Evolutionary conservation across 1,139 yeast species (phyloP).

Genomic region (Eremothecium coryli): DNA sequence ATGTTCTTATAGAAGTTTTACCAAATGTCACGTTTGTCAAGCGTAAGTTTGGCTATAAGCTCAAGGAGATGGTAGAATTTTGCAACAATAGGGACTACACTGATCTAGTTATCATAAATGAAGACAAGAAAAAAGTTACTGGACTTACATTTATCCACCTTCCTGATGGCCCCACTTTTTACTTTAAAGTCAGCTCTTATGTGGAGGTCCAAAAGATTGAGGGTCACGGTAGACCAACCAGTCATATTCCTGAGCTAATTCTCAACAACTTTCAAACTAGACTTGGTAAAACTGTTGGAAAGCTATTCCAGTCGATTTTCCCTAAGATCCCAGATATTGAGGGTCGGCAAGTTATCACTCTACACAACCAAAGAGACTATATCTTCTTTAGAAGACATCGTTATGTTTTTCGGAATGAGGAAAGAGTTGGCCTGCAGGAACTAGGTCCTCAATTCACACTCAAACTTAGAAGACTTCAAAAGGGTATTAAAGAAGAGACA

Average conservation of each 20-base stretch:
- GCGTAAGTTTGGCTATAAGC: constrained; percentile 71
- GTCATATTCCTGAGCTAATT: constrained; percentile 83
- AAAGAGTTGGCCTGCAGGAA: constrained; percentile 89
- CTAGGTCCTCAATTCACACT: constrained; percentile 94
- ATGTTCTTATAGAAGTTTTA: constrained; percentile 68
- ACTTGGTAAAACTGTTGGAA: constrained; percentile 85
- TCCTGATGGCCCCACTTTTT: constrained; percentile 92
- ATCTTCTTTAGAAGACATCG: constrained; percentile 93
- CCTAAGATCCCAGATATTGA: constrained; percentile 89
- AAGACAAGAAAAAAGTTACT: constrained; percentile 83
- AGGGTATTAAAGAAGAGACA: constrained; percentile 81
- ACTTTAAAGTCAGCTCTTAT: constrained; percentile 76
- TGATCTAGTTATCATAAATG: constrained; percentile 80
- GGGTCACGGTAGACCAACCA: constrained; percentile 88
- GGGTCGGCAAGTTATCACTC: constrained; percentile 90
- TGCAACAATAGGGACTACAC: constrained; percentile 80
- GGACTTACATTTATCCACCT: constrained; percentile 89
- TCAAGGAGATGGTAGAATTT: constrained; percentile 77
- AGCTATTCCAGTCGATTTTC: constrained; percentile 81
- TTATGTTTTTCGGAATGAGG: constrained; percentile 80
- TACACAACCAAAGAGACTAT: constrained; percentile 93
- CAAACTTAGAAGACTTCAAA: constrained; percentile 77
- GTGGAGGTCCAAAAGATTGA: constrained; percentile 63
- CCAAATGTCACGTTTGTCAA: constrained; percentile 84
- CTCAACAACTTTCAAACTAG: constrained; percentile 87